Base-by-base conservation (phyloP, 2,329 filamentous ascomycete genomes). In the Fusarium sp. region DNA sequence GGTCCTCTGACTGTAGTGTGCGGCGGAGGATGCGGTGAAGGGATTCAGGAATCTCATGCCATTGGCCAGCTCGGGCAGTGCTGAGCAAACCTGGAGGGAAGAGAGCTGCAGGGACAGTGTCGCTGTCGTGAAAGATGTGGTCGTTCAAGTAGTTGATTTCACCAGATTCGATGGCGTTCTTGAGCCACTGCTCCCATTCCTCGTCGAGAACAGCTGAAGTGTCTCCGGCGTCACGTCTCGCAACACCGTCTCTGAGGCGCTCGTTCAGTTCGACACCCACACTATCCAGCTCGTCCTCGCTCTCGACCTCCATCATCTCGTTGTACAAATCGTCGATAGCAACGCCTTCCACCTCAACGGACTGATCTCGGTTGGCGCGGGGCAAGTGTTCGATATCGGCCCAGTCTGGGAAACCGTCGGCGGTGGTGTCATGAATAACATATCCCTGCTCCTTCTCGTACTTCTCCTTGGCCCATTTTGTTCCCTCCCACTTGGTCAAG, bases 401-500 rank as follows among this genome's bases (percentile, higher is more conserved):
- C 88, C 88, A 94, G 67, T 89, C 87, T 7, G 85, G 83, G 65
- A 95, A 91, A 31, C 89, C 91, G 76, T 93, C 91, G 58, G 88
- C 89, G 3, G 92, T 91, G 11, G 93, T 94, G 79, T 96, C 93
- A 54, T 84, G 82, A 71, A 96, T 94, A 36, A 83, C 83, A 66
- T 93, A 87, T 39, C 90, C 90, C 78, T 94, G 92, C 79, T 95
- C 93, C 65, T 88, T 87, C 84, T 96, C 93, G 79, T 91, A 96
- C 62, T 93, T 89, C 79, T 95, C 92, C 79, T 94, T 92, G 70
- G 93, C 93, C 93, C 93, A 95, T 70, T 91, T 90, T 15, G 93
- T 95, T 65, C 93, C 93, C 84, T 95, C 93, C 93, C 93, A 96
- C 79, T 93, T 92, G 66, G 93, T 95, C 79, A 95, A 85, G 55